Base-by-base conservation (phyloP, 2,329 filamentous ascomycete species). In the Penicillium sp. region DNA sequence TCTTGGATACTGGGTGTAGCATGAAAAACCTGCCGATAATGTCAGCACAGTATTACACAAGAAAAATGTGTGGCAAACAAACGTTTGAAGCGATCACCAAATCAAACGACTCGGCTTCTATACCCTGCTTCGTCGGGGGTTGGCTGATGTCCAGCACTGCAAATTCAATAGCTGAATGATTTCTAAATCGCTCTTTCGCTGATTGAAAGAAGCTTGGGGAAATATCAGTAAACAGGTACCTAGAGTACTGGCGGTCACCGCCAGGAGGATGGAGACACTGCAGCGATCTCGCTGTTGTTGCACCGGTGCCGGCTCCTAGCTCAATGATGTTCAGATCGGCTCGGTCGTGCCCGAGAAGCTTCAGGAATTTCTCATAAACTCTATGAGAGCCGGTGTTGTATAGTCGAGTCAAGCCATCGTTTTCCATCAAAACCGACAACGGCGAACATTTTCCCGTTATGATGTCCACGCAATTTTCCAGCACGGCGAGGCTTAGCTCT, bases 51-150 rank as follows among this genome's bases (percentile, higher is more conserved):
- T 3, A 34, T 6, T 38, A 6, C 16, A 38, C n/a, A 18, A 38
- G 31, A 7, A 23, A 16, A 3, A 18, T 24, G 0, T 15, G 12
- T 12, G 36, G 10, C n/a, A 41, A 21, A 33, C 42, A 15, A 13
- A 53, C 51, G 39, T 53, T 53, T 2, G 47, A 58, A 2, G 57
- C 64, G 23, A 70, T 53, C 7, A 59, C 45, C 5, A 64, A 42
- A 43, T 54, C 52, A 49, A 41, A 54, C 4, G 31, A 18, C 6
- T 36, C 26, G 7, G 38, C 12, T 8, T 43, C 29, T 8, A 49
- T 41, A 4, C 43, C 43, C 16, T 53, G 51, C 1, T 44, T 26
- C 31, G 28, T 28, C 2, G 42, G 41, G 12, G 42, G 9, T 6
- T 41, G 47, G 8, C 26, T 38, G 34, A 53, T 53, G 9, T 53